These are phyloP conservation scores for Citrus hindsii DNA, from an alignment of 345 rosid genomes.

Conservation along the genomic window DNA sequence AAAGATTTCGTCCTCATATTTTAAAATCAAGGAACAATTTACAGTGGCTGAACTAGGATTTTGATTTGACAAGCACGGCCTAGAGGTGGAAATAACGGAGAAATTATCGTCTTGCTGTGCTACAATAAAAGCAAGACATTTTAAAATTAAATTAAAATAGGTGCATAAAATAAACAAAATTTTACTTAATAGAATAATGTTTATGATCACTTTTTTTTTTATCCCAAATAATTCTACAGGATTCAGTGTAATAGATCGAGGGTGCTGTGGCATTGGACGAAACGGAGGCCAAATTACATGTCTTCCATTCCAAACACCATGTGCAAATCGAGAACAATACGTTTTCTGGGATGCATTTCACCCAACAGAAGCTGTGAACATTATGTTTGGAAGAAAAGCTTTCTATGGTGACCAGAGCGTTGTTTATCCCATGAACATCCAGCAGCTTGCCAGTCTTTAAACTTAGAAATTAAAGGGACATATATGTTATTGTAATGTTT, in stretches of 20 bases:
- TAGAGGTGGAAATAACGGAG: no score
- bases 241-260: constrained; percentile 64
- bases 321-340: constrained; percentile 60
- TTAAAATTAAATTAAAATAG: no score
- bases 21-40: no score
- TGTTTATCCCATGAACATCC: constrained; percentile 71
- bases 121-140: no score
- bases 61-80: no score
- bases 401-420: constrained; percentile 54
- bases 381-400: constrained; percentile 67
- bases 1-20: no score
- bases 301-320: constrained; percentile 88
- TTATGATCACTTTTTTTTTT: not conserved
- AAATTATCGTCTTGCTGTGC: no score
- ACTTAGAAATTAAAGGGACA: not conserved
- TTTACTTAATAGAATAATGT: not conserved
- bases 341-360: constrained; percentile 97
- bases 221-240: constrained; percentile 34
- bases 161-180: no score
- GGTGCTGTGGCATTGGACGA: constrained; percentile 88
- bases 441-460: constrained; percentile 57
- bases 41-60: no score
- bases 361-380: constrained; percentile 87
- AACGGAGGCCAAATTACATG: constrained; percentile 93
- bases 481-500: not conserved